Conservation (phyloP, 495 filamentous ascomycete species). For the Glutinoglossum americanum region DNA sequence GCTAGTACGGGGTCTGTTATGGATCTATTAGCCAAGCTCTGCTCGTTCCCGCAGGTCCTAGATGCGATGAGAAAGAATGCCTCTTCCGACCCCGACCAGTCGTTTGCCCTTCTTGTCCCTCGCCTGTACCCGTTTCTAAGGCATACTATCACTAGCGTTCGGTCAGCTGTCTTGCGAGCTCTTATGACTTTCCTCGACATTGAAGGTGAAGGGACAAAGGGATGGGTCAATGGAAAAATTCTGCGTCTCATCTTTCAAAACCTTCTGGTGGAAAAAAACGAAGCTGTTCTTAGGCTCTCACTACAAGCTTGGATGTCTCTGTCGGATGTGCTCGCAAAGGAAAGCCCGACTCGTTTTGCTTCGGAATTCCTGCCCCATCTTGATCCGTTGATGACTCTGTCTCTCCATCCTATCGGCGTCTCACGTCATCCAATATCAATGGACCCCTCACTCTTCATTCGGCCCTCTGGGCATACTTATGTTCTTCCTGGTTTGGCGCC, state of each 20-base stretch:
- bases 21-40: constrained; percentile 89
- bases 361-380: constrained; percentile 48
- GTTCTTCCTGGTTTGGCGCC: constrained; percentile 23
- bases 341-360: constrained; percentile 31
- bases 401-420: constrained; percentile 77
- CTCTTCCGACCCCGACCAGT: constrained; percentile 55
- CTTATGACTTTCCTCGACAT: constrained; percentile 82
- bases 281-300: constrained; percentile 54
- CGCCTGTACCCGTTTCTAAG: constrained; percentile 88
- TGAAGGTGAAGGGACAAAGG: constrained; percentile 58
- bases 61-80: constrained; percentile 88
- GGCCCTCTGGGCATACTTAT: constrained; percentile 78
- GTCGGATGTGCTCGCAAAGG: constrained; percentile 37
- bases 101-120: constrained; percentile 79
- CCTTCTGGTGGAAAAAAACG: constrained; percentile 76
- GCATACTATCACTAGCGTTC: constrained; percentile 89
- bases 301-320: constrained; percentile 72
- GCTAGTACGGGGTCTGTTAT: constrained; percentile 95
- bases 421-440: constrained; percentile 75
- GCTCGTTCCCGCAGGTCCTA: constrained; percentile 80
- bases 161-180: constrained; percentile 78
- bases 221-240: constrained; percentile 81
- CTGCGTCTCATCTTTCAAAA: constrained; percentile 86
- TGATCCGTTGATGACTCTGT: constrained; percentile 53
- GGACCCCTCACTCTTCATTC: constrained; percentile 71